Evolutionary conservation across 2,329 filamentous ascomycete species (phyloP).

Genomic region (Neocatenulostroma microsporum): DNA sequence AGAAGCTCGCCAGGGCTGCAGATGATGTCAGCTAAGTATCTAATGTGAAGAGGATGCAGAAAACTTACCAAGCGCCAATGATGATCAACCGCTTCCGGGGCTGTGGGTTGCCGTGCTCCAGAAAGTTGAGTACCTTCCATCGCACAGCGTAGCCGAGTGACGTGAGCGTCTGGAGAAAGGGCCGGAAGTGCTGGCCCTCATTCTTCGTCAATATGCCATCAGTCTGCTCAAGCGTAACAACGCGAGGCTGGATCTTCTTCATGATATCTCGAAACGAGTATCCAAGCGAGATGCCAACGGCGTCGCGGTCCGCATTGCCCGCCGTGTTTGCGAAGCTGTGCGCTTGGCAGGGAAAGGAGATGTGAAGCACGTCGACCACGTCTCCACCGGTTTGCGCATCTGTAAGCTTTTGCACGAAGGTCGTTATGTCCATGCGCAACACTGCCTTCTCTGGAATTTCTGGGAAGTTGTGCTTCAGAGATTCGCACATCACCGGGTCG

Average conservation of each 20-base stretch:
- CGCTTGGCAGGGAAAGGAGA: constrained; percentile 70
- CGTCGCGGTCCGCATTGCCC: constrained; percentile 59
- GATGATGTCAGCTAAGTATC: constrained; percentile 1
- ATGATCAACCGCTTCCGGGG: constrained; percentile 43
- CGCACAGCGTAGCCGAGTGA: constrained; percentile 59
- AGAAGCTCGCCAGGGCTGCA: constrained; percentile 62
- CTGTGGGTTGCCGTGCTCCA: constrained; percentile 46
- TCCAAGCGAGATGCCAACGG: constrained; percentile 48
- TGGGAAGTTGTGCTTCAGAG: constrained; percentile 50
- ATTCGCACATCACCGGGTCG: constrained; percentile 46
- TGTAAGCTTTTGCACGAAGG: not conserved
- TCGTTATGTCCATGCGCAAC: not conserved
- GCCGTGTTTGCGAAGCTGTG: constrained; percentile 68
- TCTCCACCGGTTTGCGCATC: constrained; percentile 41
- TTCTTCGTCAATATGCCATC: constrained; percentile 51
- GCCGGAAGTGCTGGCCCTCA: constrained; percentile 50
- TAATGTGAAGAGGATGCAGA: constrained; percentile 1
- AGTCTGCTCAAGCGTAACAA: constrained; percentile 74
- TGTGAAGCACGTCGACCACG: constrained; percentile 62
- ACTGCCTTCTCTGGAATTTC: not conserved
- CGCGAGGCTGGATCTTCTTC: constrained; percentile 42
- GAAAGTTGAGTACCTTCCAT: constrained; percentile 54
- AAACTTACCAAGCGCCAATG: constrained; percentile 47
- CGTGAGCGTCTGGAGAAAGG: constrained; percentile 57
- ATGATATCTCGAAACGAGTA: constrained; percentile 32